phyloP scores from a whole-genome alignment of 257 asterid species.

The Salvia hispanica region DNA sequence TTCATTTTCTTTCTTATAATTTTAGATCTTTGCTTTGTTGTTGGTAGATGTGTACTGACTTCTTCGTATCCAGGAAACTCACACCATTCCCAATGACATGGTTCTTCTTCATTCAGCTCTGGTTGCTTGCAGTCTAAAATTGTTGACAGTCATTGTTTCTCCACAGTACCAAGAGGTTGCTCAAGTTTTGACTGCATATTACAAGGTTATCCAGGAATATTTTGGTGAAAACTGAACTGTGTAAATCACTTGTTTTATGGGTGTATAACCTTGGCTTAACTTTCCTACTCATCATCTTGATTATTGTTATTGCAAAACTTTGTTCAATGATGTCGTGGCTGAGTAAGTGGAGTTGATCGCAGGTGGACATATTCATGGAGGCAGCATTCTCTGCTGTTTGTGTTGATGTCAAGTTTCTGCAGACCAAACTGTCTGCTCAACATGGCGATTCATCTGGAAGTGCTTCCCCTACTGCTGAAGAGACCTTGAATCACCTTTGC shows the following conservation, averaged over 20 bases:
- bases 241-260: constrained; percentile 1
- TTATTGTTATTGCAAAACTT: constrained; percentile 7
- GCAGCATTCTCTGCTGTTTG: constrained; percentile 81
- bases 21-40: not conserved
- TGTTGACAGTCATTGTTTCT: constrained; percentile 74
- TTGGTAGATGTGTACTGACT: constrained; percentile 25
- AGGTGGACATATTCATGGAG: constrained; percentile 91
- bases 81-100: constrained; percentile 59
- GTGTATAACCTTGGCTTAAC: not conserved
- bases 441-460: constrained; percentile 47
- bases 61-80: constrained; percentile 48
- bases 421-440: constrained; percentile 63
- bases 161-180: constrained; percentile 88
- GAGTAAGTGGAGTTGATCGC: constrained; percentile 44
- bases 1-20: constrained; percentile 26
- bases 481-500: constrained; percentile 76
- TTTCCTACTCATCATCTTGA: constrained; percentile 7
- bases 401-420: constrained; percentile 71
- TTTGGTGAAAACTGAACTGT: constrained; percentile 8
- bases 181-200: constrained; percentile 78
- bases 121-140: constrained; percentile 82
- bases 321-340: constrained; percentile 28
- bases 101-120: constrained; percentile 91
- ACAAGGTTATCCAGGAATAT: constrained; percentile 52
- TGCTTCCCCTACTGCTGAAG: constrained; percentile 58